Conservation (phyloP, 169 alveolate genomes). For the Plasmodium sp. region DNA sequence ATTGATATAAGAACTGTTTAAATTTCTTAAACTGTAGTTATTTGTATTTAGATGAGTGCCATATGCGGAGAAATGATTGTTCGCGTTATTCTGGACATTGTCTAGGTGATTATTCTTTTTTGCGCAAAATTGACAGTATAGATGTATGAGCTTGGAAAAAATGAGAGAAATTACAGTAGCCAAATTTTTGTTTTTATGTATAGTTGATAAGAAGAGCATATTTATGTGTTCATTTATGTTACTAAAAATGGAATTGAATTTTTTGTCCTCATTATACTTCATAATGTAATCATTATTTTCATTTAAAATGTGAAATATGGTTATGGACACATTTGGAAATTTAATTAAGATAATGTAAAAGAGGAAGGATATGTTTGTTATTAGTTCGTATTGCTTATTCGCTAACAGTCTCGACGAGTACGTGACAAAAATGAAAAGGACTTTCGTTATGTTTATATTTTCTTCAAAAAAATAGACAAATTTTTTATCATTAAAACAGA, state of each 20-base stretch:
- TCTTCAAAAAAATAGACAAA: slow-evolving; percentile 79
- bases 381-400: slow-evolving; percentile 77
- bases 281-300: slow-evolving; percentile 76
- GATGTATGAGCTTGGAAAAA: slow-evolving; percentile 71
- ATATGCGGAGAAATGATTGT: slow-evolving; percentile 34
- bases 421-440: slow-evolving; percentile 79
- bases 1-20: slow-evolving; percentile 59
- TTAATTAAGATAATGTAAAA: slow-evolving; percentile 72
- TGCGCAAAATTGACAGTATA: slow-evolving; percentile 69
- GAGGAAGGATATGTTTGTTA: slow-evolving; percentile 72
- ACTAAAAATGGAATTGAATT: slow-evolving; percentile 72
- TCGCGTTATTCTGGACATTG: slow-evolving; percentile 27
- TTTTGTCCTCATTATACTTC: slow-evolving; percentile 75
- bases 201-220: slow-evolving; percentile 74
- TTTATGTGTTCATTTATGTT: slow-evolving; percentile 74
- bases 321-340: slow-evolving; percentile 74
- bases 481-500: slow-evolving; percentile 80
- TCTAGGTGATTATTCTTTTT: slow-evolving; percentile 52
- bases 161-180: slow-evolving; percentile 72
- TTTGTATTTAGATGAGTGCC: slow-evolving; percentile 62
- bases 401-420: slow-evolving; percentile 80
- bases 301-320: slow-evolving; percentile 74
- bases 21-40: slow-evolving; percentile 49
- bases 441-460: slow-evolving; percentile 79
- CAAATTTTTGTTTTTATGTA: slow-evolving; percentile 73